Base-by-base conservation (phyloP, 2,329 filamentous ascomycete genomes). In the Trichoderma koningiopsis region DNA sequence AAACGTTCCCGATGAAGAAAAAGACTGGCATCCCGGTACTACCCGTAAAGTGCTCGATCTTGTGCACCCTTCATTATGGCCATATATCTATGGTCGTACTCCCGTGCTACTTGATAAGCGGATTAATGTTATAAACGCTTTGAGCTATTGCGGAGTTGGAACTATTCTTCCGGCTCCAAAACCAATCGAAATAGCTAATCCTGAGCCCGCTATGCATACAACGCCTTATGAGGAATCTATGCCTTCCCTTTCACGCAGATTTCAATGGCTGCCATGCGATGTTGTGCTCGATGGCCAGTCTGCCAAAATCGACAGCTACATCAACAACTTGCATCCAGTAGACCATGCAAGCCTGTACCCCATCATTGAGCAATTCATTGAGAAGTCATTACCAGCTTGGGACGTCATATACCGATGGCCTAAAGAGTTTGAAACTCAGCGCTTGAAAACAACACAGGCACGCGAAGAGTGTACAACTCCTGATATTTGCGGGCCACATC, bases 51-150 rank as follows among this genome's bases (percentile, higher is more conserved):
- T 92, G 1, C 83, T 89, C 0, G 85, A 92, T 74, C 78, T 91
- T 1, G 83, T 91, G 5, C 85, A 91, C 72, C 88, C 89, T 0
- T 91, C 88, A 0, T 79, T 91, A 7, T 91, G 84, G 72, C 88
- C 89, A 0, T 76, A 91, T 0, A 75, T 87, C 1, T 88, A 87
- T 72, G 86, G 85, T 0, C 76, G 77, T 16, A 83, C 82, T 2
- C 79, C 80, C 3, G 73, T 79, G 19, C 56, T 80, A 0, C 57
- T 72, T 0, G 66, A 78, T 52, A 73, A 70, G 47, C 71, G 72
- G 2, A 76, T 81, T 53, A 79, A 82, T 4, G 72, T 88, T 1
- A 67, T 75, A 4, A 73, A 79, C 55, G 79, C 79, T 11, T 74
- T 84, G 4, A 70, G 76, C 0, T 68, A 76, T 56, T 80, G 78